Conservation (phyloP, 202 grass and related monocot genomes). For the Saccharum hybrid region DNA sequence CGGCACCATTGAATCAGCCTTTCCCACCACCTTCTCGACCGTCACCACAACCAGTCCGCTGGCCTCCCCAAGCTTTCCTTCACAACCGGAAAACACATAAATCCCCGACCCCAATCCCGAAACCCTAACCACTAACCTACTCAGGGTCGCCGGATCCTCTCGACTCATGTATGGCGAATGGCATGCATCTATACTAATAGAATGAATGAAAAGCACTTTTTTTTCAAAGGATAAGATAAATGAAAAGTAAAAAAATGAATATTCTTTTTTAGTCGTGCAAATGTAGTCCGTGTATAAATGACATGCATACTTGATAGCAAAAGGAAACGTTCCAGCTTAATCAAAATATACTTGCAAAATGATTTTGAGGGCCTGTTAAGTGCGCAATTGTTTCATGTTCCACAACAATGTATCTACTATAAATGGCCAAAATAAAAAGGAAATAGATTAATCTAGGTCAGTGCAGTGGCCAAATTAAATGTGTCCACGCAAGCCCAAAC, state of each 20-base stretch:
- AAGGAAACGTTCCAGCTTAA: not conserved
- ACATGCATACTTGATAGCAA: not conserved
- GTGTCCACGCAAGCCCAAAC: conserved; percentile 1
- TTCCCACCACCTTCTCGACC: no score
- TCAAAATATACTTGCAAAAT: no score
- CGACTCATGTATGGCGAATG: not conserved
- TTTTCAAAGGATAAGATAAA: not conserved
- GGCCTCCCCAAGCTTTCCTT: no score
- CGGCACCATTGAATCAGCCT: no score
- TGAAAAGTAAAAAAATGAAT: not conserved
- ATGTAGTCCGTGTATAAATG: not conserved
- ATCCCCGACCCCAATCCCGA: no score
- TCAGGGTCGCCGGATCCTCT: no score
- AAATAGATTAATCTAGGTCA: not conserved
- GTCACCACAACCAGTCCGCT: no score
- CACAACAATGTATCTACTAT: no score
- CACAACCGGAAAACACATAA: no score
- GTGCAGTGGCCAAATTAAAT: not conserved
- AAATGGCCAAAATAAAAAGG: not conserved
- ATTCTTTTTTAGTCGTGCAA: not conserved
- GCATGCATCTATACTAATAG: not conserved
- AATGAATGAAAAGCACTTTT: not conserved
- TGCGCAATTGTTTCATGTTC: no score
- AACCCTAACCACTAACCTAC: no score
- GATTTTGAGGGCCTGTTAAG: no score